A percentile compares a stretch with the other conserved stretches of the same genome.
phyloP scores from a whole-genome alignment of 1,284 basidiomycete species.

The Trichosporon sp. region DNA sequence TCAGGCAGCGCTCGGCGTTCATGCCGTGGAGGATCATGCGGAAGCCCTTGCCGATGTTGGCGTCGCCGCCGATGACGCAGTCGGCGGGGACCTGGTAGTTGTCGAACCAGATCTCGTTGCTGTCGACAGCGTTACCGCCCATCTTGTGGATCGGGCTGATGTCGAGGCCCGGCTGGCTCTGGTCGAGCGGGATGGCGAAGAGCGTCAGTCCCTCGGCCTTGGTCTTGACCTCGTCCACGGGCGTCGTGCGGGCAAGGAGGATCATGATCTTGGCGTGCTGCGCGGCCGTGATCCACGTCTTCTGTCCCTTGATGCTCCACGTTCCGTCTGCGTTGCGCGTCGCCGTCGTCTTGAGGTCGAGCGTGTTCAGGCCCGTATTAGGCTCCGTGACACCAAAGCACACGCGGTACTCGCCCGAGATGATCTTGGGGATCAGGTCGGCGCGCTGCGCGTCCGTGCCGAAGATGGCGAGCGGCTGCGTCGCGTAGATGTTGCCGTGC shows the following conservation, averaged over 20 bases:
- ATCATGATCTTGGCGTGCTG: conserved; percentile 26
- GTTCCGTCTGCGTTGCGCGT: conserved; percentile 12
- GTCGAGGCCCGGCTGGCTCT: conserved; percentile 12
- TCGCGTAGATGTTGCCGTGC: conserved; percentile 20
- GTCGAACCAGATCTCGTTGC: conserved; percentile 20
- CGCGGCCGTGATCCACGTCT: conserved; percentile 20
- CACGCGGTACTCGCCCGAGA: conserved; percentile 14
- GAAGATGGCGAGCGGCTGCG: conserved; percentile 17
- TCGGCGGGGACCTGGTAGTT: conserved; percentile 15
- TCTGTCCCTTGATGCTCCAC: conserved; percentile 18
- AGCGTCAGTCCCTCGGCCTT: conserved; percentile 15
- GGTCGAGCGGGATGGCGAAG: conserved; percentile 18
- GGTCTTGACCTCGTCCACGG: conserved; percentile 19
- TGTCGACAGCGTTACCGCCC: conserved; percentile 18
- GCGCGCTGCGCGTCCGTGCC: conserved; percentile 18
- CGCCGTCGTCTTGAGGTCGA: conserved; percentile 18
- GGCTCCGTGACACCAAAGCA: conserved; percentile 20
- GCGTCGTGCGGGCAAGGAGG: conserved; percentile 20
- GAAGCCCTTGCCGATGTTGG: conserved; percentile 44
- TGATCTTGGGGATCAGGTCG: conserved; percentile 17
- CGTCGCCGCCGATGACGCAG: conserved; percentile 13
- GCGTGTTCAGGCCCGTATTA: conserved; percentile 18
- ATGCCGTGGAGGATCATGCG: conserved; percentile 39
- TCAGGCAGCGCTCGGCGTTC: conserved; percentile 48
- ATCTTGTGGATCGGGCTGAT: conserved; percentile 14